phyloP scores from a whole-genome alignment of 352 stramenopile species.

The Plasmopara viticola region DNA sequence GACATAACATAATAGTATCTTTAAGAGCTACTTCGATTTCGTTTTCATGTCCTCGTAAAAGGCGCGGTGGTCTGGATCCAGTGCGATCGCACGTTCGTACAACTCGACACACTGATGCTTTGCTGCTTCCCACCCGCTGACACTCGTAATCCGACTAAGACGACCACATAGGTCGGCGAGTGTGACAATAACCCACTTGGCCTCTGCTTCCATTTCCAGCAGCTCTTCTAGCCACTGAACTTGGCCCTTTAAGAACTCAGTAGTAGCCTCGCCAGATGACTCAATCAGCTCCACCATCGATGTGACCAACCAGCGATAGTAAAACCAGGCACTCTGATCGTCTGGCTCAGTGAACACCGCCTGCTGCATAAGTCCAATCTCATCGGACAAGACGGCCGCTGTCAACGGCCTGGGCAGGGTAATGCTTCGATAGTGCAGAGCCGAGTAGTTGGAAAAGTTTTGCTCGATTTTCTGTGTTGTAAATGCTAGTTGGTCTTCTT shows the following conservation, averaged over 20 bases:
- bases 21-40: not conserved
- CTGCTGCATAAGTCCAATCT: constrained; percentile 87
- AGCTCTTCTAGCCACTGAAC: constrained; percentile 78
- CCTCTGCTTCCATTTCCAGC: constrained; percentile 65
- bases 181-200: constrained; percentile 72
- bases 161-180: constrained; percentile 46
- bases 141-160: constrained; percentile 22
- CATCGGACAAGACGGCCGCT: constrained; percentile 47
- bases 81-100: constrained; percentile 35
- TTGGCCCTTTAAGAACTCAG: constrained; percentile 61
- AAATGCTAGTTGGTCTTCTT: constrained; percentile 89
- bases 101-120: constrained; percentile 40
- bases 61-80: constrained; percentile 44
- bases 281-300: constrained; percentile 56
- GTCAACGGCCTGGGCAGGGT: constrained; percentile 42
- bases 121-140: constrained; percentile 18
- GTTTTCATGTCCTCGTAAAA: constrained; percentile 60
- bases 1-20: too few relatives aligned
- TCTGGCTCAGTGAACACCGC: constrained; percentile 98
- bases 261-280: constrained; percentile 31
- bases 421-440: constrained; percentile 64
- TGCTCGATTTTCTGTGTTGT: constrained; percentile 94
- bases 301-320: constrained; percentile 91
- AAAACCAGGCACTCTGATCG: constrained; percentile 98
- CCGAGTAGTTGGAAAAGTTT: constrained; percentile 99